These are phyloP conservation scores for Lepidium didymum DNA, from an alignment of 345 rosid genomes.

Conservation along the genomic window DNA sequence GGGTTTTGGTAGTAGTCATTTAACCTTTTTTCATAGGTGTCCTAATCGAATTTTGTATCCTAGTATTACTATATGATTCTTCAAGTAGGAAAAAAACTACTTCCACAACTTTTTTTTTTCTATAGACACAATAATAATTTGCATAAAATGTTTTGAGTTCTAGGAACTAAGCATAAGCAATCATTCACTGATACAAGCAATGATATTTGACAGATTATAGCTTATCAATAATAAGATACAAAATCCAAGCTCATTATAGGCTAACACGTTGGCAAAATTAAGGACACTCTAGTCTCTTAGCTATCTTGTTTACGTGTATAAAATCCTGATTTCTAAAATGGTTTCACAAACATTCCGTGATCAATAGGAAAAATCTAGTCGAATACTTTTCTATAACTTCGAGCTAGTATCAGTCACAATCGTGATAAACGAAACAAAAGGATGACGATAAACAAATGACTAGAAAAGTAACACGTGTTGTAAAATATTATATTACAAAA, in stretches of 20 bases:
- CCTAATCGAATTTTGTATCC: too few species aligned
- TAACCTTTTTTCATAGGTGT: too few species aligned
- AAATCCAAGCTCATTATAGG: neutral
- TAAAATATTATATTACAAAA: neutral
- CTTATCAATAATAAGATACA: neutral
- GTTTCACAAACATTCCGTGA: neutral
- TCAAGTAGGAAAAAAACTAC: too few species aligned
- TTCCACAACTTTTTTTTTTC: too few species aligned
- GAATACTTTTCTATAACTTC: neutral
- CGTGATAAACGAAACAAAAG: neutral
- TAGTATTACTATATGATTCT: too few species aligned
- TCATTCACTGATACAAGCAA: neutral
- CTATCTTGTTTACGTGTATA: neutral
- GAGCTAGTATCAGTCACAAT: neutral
- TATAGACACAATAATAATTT: neutral
- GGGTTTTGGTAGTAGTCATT: too few species aligned
- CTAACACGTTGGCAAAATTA: neutral
- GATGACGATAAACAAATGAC: neutral
- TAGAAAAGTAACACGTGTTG: neutral
- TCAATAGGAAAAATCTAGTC: neutral
- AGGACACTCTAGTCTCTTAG: neutral
- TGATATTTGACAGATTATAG: neutral
- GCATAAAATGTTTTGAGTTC: too few species aligned
- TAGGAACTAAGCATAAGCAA: neutral
- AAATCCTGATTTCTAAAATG: neutral